A percentile compares a stretch with the other conserved stretches of the same genome.
These are phyloP conservation scores for Verticillium tricorpus DNA, from an alignment of 2,329 filamentous ascomycete genomes.

Conservation along the genomic window DNA sequence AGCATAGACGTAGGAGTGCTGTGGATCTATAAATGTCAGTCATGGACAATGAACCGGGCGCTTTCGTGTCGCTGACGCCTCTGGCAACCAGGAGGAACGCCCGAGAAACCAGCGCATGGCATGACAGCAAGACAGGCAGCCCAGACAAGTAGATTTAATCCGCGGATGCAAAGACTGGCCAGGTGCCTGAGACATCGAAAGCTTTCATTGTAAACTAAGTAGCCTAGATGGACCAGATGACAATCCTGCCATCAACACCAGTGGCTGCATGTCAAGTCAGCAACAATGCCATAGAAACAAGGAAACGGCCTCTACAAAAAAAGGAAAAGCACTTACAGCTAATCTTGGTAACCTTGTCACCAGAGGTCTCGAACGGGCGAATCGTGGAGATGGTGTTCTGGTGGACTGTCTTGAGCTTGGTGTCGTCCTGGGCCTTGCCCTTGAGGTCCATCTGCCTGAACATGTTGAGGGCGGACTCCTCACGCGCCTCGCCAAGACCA, in stretches of 20 bases:
- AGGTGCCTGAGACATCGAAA: background rate
- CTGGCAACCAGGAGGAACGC: background rate
- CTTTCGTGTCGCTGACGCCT: background rate
- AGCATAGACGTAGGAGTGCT: background rate
- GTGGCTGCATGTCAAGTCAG: conserved; percentile 49
- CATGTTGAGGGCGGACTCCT: conserved; percentile 96
- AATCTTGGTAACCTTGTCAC: conserved; percentile 68
- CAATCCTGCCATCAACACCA: conserved; percentile 77
- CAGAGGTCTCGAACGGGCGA: conserved; percentile 66
- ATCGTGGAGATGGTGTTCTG: conserved; percentile 93
- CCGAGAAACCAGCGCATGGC: background rate
- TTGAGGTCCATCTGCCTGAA: conserved; percentile 98
- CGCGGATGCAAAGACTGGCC: background rate
- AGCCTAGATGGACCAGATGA: conserved; percentile 66
- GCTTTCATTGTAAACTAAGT: conserved; percentile 1
- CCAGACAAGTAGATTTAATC: background rate
- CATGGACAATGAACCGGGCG: background rate
- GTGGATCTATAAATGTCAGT: background rate
- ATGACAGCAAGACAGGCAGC: background rate
- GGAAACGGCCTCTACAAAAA: conserved; percentile 12
- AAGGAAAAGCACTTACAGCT: conserved; percentile 62
- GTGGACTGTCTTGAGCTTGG: conserved; percentile 89
- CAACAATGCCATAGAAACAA: conserved; percentile 8
- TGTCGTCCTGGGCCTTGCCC: conserved; percentile 87
- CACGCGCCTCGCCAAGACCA: conserved; percentile 59